A percentile compares a stretch with the other conserved stretches of the same genome.
Conservation (phyloP, 2,329 filamentous ascomycete genomes). For the Ophiostoma perfectum region DNA sequence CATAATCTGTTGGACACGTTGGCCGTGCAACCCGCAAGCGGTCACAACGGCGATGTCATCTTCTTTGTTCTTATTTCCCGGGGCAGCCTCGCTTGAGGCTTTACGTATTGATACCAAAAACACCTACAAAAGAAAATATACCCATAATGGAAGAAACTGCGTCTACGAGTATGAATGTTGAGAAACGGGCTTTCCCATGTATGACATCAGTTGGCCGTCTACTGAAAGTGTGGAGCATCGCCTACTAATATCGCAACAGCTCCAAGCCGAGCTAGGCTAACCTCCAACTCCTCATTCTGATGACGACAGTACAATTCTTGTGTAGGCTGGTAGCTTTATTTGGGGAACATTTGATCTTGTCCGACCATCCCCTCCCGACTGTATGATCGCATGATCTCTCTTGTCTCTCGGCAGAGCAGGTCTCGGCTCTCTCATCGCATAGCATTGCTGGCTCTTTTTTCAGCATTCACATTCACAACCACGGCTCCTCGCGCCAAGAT, state of each 20-base stretch:
- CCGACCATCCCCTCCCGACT: background rate
- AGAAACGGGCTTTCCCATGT: too few relatives aligned
- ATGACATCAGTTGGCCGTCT: too few relatives aligned
- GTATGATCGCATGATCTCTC: background rate
- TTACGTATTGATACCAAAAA: background rate
- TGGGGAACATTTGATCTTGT: background rate
- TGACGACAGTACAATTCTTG: background rate
- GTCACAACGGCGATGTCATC: too few relatives aligned
- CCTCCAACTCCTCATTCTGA: background rate
- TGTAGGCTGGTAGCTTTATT: background rate
- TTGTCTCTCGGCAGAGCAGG: background rate
- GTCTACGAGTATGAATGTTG: too few relatives aligned
- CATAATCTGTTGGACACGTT: background rate
- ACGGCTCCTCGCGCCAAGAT: slow-evolving; percentile 27
- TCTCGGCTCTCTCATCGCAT: background rate
- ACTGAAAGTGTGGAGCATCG: slow-evolving; percentile 1
- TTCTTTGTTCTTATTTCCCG: background rate
- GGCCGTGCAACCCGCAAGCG: background rate
- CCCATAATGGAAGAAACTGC: too few relatives aligned
- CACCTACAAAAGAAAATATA: background rate
- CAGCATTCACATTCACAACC: background rate
- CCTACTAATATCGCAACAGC: background rate
- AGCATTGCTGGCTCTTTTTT: background rate
- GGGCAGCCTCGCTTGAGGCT: background rate
- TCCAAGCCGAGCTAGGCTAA: background rate